Evolutionary conservation across 495 filamentous ascomycete species (phyloP).

Genomic region (Aspergillus asperescens): DNA sequence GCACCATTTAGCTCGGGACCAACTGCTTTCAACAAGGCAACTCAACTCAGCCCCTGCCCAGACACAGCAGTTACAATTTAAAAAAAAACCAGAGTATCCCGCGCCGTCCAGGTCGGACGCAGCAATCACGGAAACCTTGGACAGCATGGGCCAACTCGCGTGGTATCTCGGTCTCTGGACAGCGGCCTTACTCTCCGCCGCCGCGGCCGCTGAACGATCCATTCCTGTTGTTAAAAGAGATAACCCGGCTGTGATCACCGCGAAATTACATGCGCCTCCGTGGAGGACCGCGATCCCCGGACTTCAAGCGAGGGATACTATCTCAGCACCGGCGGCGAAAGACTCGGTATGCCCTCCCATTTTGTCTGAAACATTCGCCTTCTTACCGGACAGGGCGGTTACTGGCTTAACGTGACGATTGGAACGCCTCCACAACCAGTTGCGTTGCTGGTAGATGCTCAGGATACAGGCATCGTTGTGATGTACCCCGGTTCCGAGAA

Average conservation of each 20-base stretch:
- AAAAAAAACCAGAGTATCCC: background rate
- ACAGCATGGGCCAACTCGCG: background rate
- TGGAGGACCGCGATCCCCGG: background rate
- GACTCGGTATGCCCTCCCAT: background rate
- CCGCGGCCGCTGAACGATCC: background rate
- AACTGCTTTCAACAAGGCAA: background rate
- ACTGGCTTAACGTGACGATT: constrained; percentile 3
- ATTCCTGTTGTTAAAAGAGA: background rate
- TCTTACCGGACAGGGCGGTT: constrained; percentile 3
- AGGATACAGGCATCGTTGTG: background rate
- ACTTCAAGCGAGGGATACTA: constrained; percentile 1
- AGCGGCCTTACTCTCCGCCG: background rate
- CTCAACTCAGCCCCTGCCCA: background rate
- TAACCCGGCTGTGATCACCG: background rate
- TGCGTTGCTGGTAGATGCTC: constrained; percentile 3
- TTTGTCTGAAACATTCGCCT: background rate
- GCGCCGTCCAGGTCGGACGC: background rate
- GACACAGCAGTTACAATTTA: background rate
- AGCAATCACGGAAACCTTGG: background rate
- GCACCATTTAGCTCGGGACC: background rate
- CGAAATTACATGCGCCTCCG: background rate
- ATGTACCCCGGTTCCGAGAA: background rate
- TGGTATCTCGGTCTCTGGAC: background rate
- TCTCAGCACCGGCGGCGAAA: background rate
- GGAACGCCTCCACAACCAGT: constrained; percentile 7